A percentile compares a stretch with the other conserved stretches of the same genome.
phyloP scores from a whole-genome alignment of 495 filamentous ascomycete genomes.

The Trichoderma reesei region DNA sequence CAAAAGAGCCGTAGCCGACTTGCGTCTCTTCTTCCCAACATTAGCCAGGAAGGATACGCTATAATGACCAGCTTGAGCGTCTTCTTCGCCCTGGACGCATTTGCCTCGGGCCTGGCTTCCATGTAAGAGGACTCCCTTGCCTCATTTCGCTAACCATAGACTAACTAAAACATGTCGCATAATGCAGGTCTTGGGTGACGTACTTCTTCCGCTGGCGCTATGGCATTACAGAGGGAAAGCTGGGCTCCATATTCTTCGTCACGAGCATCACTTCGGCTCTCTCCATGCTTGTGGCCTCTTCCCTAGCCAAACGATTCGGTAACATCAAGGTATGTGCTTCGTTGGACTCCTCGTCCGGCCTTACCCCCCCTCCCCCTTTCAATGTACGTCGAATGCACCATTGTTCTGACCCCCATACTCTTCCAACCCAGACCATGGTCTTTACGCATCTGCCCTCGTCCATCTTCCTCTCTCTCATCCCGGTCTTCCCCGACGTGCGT shows the following conservation, averaged over 20 bases:
- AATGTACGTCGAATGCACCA: too few species aligned
- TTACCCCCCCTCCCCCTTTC: slow-evolving; percentile 43
- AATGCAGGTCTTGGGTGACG: slow-evolving; percentile 48
- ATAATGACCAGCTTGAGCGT: slow-evolving; percentile 59
- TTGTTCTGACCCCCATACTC: neutral
- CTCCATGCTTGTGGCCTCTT: slow-evolving; percentile 60
- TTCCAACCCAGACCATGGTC: slow-evolving; percentile 54
- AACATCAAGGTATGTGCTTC: slow-evolving; percentile 68
- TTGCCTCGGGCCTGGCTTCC: slow-evolving; percentile 63
- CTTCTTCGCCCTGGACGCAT: slow-evolving; percentile 61
- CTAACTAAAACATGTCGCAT: neutral
- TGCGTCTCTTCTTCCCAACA: slow-evolving; percentile 30
- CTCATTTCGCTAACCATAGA: neutral
- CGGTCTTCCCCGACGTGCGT: slow-evolving; percentile 44
- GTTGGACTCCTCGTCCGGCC: slow-evolving; percentile 58
- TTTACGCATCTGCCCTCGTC: slow-evolving; percentile 75
- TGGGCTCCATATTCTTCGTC: slow-evolving; percentile 60
- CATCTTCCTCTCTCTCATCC: slow-evolving; percentile 60
- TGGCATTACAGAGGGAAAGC: slow-evolving; percentile 47
- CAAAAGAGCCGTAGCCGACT: neutral
- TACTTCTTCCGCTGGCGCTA: slow-evolving; percentile 70
- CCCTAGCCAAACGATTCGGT: slow-evolving; percentile 66
- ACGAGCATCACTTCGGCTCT: slow-evolving; percentile 56
- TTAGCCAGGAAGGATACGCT: slow-evolving; percentile 42
- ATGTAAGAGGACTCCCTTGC: slow-evolving; percentile 18